Conservation (phyloP, 352 stramenopile genomes). For the Globisporangium iwayamae region DNA sequence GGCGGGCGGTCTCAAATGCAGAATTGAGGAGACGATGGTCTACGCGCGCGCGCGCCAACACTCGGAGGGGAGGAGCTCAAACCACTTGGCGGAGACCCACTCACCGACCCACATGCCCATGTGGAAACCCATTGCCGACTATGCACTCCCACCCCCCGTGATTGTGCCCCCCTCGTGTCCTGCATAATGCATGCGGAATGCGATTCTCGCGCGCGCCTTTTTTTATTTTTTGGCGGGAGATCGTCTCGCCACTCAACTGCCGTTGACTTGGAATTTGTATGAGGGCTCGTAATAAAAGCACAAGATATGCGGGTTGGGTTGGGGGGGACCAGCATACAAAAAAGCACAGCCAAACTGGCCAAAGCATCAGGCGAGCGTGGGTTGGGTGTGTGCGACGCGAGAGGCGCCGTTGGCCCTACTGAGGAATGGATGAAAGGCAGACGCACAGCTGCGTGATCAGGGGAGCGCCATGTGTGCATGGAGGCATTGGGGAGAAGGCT, state of each 20-base stretch:
- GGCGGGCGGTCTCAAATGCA: constrained; percentile 7
- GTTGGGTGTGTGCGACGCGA: neutral
- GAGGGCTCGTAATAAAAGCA: constrained; percentile 4
- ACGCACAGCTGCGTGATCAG: neutral
- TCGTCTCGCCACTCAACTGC: constrained; percentile 8
- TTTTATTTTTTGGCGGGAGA: constrained; percentile 17
- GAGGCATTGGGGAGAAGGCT: neutral
- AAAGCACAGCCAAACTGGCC: neutral
- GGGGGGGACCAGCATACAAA: neutral
- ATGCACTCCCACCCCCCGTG: constrained; percentile 9
- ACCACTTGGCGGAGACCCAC: constrained; percentile 7
- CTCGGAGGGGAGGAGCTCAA: neutral
- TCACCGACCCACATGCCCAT: constrained; percentile 3
- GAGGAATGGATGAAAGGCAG: neutral
- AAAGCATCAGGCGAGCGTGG: neutral
- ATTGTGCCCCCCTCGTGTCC: constrained; percentile 8
- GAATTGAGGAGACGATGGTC: constrained; percentile 6
- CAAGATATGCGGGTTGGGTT: neutral
- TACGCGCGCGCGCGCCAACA: constrained; percentile 2
- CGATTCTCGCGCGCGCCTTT: constrained; percentile 4
- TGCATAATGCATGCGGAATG: neutral
- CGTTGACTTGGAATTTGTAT: constrained; percentile 14
- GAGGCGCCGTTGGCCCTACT: neutral
- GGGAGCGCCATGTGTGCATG: neutral
- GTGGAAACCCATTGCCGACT: constrained; percentile 7